Percentiles rank a stretch among this genome's conserved stretches.
phyloP scores from a whole-genome alignment of 345 rosid genomes.

The Cardiospermum halicacabum region DNA sequence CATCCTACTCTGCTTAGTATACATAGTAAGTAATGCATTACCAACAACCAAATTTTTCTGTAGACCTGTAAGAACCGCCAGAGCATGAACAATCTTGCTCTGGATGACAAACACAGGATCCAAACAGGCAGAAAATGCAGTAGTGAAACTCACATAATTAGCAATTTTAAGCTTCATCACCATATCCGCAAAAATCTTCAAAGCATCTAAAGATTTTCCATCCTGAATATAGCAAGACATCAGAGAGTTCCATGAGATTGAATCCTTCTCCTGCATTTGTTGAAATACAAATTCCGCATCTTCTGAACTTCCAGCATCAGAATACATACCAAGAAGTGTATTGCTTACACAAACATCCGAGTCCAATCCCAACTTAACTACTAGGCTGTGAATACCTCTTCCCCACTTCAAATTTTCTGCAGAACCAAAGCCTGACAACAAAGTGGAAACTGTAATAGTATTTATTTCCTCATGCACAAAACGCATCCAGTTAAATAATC shows the following conservation, averaged over 20 bases:
- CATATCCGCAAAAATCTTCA: constrained; percentile 44
- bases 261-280: constrained; percentile 62
- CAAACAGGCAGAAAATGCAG: constrained; percentile 74
- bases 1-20: constrained; percentile 59
- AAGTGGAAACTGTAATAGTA: constrained; percentile 60
- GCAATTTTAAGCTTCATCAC: constrained; percentile 26
- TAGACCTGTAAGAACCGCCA: constrained; percentile 43
- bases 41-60: constrained; percentile 55
- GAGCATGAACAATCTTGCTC: constrained; percentile 66
- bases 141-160: constrained; percentile 66
- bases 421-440: constrained; percentile 56
- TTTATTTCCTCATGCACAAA: constrained; percentile 41
- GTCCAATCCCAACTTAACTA: constrained; percentile 48
- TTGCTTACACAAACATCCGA: constrained; percentile 51
- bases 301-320: constrained; percentile 50
- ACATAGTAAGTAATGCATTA: constrained; percentile 68
- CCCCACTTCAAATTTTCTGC: constrained; percentile 64
- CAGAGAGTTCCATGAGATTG: constrained; percentile 80
- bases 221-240: constrained; percentile 54
- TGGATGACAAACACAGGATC: constrained; percentile 34
- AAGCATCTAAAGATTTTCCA: constrained; percentile 51
- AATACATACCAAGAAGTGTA: constrained; percentile 68
- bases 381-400: constrained; percentile 63
- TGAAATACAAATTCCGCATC: constrained; percentile 60
- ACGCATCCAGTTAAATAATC: constrained; percentile 52